phyloP scores from a whole-genome alignment of 257 asterid genomes.

The Solanum chmielewskii region DNA sequence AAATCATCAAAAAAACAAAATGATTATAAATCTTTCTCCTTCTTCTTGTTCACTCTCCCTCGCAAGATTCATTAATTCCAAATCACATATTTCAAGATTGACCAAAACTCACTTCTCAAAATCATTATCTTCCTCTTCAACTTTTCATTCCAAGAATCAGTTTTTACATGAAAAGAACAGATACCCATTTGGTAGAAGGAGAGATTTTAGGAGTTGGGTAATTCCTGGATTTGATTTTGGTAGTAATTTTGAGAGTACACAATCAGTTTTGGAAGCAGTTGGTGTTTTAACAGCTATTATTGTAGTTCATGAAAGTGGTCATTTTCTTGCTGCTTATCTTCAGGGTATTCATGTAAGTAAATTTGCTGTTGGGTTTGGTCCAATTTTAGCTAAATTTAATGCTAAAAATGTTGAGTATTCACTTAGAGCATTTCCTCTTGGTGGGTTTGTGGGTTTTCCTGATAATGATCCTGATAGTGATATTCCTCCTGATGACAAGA shows the following conservation, averaged over 20 bases:
- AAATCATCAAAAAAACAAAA: constrained; percentile 20
- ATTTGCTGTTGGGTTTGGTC: constrained; percentile 96
- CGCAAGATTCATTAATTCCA: constrained; percentile 30
- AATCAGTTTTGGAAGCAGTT: constrained; percentile 70
- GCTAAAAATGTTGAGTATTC: constrained; percentile 85
- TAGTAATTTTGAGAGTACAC: constrained; percentile 52
- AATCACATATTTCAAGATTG: constrained; percentile 30
- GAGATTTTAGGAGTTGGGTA: constrained; percentile 32
- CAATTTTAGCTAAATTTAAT: constrained; percentile 76
- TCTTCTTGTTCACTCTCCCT: constrained; percentile 33
- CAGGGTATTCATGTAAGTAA: constrained; percentile 98
- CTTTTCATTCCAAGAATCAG: constrained; percentile 26
- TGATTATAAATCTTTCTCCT: constrained; percentile 53
- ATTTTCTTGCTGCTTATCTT: constrained; percentile 82
- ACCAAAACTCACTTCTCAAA: constrained; percentile 21
- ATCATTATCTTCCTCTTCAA: constrained; percentile 16
- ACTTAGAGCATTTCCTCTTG: constrained; percentile 86
- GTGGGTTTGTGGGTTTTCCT: constrained; percentile 96
- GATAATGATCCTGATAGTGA: constrained; percentile 96
- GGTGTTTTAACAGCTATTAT: constrained; percentile 79
- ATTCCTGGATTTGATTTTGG: constrained; percentile 53
- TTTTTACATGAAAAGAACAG: constrained; percentile 10
- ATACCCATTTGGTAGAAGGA: constrained; percentile 18
- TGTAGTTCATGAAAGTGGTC: constrained; percentile 86
- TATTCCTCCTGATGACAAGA: constrained; percentile 77